These are phyloP conservation scores for Pseudotsuga menziesii DNA, from an alignment of 75 land plant genomes.

Conservation along the genomic window DNA sequence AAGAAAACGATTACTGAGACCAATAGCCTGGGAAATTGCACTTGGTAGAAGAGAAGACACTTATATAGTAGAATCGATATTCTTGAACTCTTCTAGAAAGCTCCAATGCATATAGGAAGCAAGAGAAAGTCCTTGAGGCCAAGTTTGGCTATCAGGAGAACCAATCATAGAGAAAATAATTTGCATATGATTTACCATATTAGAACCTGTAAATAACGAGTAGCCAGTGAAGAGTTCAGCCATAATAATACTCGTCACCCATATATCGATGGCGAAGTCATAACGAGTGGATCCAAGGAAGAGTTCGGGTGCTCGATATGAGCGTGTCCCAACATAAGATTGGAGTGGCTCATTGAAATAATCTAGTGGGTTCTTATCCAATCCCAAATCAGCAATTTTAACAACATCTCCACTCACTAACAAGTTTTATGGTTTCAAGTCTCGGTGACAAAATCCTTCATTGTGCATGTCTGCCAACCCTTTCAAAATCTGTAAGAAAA, in stretches of 20 bases:
- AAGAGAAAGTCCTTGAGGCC: background rate
- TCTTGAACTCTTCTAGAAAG: background rate
- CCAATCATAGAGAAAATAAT: background rate
- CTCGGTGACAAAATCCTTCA: conserved; percentile 29
- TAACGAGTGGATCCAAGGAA: conserved; percentile 20
- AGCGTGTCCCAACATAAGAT: conserved; percentile 32
- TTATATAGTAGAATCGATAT: background rate
- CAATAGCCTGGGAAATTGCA: background rate
- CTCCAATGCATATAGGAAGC: background rate
- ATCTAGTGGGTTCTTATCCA: conserved; percentile 3
- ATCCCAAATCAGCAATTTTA: conserved; percentile 40
- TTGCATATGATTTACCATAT: background rate
- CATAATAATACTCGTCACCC: conserved; percentile 21
- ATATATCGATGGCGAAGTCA: conserved; percentile 36
- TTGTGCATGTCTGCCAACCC: conserved; percentile 38
- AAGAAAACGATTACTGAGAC: background rate
- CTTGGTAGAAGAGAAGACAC: background rate
- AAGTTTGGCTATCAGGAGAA: background rate
- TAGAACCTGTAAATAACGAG: background rate
- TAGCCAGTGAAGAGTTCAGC: background rate
- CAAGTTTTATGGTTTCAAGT: conserved; percentile 34
- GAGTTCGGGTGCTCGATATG: conserved; percentile 39
- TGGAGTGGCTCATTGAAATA: conserved; percentile 18
- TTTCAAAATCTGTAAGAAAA: conserved; percentile 30
- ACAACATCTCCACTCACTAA: conserved; percentile 22